Percentiles rank a stretch among this genome's conserved stretches.
phyloP scores from a whole-genome alignment of 495 filamentous ascomycete species.

The Rostrohypoxylon terebratum region DNA sequence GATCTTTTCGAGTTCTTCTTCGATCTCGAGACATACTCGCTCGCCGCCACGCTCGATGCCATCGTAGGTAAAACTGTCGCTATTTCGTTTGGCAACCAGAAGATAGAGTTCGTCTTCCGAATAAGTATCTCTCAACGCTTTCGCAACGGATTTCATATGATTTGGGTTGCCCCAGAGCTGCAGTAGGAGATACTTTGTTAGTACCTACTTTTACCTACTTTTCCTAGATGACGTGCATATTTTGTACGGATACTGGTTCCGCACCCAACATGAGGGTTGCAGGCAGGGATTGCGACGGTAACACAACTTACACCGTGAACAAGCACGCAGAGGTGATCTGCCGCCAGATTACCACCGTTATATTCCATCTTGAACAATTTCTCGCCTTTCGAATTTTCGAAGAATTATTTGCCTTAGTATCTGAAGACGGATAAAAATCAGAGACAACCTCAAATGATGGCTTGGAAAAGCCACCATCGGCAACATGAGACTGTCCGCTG shows the following conservation, averaged over 20 bases:
- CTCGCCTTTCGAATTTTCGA: conserved; percentile 2
- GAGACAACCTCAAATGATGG: neutral
- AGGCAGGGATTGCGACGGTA: conserved; percentile 36
- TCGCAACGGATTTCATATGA: conserved; percentile 79
- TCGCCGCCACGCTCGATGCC: conserved; percentile 93
- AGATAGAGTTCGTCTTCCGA: conserved; percentile 75
- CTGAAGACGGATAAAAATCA: neutral
- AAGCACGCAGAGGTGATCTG: conserved; percentile 89
- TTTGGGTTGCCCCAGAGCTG: conserved; percentile 93
- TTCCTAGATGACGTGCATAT: conserved; percentile 17
- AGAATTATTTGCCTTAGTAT: neutral
- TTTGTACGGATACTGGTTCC: neutral
- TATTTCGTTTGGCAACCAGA: conserved; percentile 80
- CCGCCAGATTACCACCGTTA: conserved; percentile 53
- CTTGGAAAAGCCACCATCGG: conserved; percentile 8
- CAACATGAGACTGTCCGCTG: conserved; percentile 28
- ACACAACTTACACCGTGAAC: conserved; percentile 82
- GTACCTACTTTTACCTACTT: conserved; percentile 27
- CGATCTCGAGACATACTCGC: conserved; percentile 87
- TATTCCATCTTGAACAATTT: conserved; percentile 47
- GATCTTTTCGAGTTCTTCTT: conserved; percentile 79
- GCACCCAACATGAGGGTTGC: neutral
- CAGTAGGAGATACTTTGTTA: conserved; percentile 24
- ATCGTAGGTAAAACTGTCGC: conserved; percentile 89
- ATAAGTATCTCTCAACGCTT: conserved; percentile 72